Conservation (phyloP, 1,284 basidiomycete genomes). For the Ceratobasidium sp. region DNA sequence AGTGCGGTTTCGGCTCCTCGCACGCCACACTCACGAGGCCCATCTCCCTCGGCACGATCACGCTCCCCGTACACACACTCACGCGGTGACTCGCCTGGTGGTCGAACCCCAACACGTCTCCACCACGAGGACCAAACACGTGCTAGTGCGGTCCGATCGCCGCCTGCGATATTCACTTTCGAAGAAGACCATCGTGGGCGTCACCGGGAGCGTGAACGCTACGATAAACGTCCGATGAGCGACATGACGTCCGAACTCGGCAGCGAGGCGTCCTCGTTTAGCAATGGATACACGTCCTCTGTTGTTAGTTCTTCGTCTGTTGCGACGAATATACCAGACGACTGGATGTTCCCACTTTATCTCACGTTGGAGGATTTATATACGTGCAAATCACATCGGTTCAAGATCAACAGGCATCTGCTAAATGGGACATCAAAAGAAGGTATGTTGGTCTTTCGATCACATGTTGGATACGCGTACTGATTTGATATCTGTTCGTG, state of each 20-base stretch:
- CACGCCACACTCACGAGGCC: conserved; percentile 2
- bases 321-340: conserved; percentile 13
- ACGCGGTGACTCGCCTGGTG: conserved; percentile 10
- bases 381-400: conserved; percentile 31
- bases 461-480: background rate
- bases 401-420: conserved; percentile 40
- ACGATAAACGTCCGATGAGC: conserved; percentile 19
- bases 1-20: background rate
- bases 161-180: background rate
- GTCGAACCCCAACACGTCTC: background rate
- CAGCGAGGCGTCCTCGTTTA: conserved; percentile 4
- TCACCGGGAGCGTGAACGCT: background rate
- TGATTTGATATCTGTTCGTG: conserved; percentile 15
- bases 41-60: background rate
- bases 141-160: conserved; percentile 23
- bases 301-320: background rate
- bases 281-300: conserved; percentile 20
- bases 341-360: conserved; percentile 31
- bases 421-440: conserved; percentile 36
- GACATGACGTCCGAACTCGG: conserved; percentile 19
- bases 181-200: conserved; percentile 11
- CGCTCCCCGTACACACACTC: background rate
- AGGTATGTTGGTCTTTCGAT: conserved; percentile 19
- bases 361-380: conserved; percentile 22
- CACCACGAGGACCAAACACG: background rate